Evolutionary conservation across 345 rosid genomes (phyloP).

Genomic region (Eucalyptus tenuipes): DNA sequence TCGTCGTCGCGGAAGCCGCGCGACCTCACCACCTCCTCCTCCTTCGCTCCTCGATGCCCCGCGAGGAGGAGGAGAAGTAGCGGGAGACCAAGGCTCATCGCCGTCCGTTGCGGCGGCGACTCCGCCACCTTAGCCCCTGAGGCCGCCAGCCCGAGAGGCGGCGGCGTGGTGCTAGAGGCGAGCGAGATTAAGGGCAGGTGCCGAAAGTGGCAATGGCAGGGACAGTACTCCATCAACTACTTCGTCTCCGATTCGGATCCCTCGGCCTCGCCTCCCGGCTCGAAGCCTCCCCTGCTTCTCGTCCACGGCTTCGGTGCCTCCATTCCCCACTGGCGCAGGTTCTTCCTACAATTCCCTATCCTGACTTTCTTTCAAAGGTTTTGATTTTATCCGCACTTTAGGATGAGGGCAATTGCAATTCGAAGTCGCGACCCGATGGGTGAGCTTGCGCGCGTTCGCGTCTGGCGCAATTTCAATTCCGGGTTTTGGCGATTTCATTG

Average conservation of each 20-base stretch:
- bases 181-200: slow-evolving; percentile 36
- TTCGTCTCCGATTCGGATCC: slow-evolving; percentile 26
- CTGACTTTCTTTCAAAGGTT: not conserved
- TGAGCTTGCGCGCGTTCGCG: not conserved
- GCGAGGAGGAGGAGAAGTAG: not conserved
- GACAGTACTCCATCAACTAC: slow-evolving; percentile 59
- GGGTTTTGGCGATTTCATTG: not conserved
- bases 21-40: not conserved
- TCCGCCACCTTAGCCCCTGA: not conserved
- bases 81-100: not conserved
- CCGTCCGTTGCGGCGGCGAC: not conserved
- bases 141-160: not conserved
- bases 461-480: not conserved
- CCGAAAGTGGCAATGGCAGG: slow-evolving; percentile 68
- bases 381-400: not conserved
- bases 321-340: slow-evolving; percentile 92
- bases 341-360: not conserved
- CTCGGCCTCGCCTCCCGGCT: slow-evolving; percentile 8
- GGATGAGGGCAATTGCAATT: not conserved
- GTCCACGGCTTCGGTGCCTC: slow-evolving; percentile 96
- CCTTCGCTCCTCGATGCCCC: not conserved
- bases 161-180: slow-evolving; percentile 4
- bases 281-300: slow-evolving; percentile 45
- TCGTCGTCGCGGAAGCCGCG: not conserved
- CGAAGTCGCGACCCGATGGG: not conserved